phyloP scores from a whole-genome alignment of 2,329 filamentous ascomycete genomes.

The Pochonia chlamydosporia region DNA sequence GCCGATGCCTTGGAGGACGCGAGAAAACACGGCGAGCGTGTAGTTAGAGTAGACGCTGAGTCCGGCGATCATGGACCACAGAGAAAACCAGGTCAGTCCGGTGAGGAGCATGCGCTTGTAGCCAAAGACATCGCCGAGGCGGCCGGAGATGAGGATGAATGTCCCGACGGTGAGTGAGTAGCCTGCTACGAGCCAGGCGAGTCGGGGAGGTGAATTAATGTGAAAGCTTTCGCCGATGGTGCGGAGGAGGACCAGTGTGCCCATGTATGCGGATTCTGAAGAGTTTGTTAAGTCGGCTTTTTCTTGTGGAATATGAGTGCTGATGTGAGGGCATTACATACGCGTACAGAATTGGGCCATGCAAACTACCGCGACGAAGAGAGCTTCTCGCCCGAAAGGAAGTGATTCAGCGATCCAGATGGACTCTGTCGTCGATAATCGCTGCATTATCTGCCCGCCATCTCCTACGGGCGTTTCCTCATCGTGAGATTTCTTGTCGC shows the following conservation, averaged over 20 bases:
- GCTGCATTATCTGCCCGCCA: not conserved
- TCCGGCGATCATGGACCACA: conserved; percentile 47
- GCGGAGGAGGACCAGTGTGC: conserved; percentile 38
- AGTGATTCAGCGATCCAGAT: conserved; percentile 17
- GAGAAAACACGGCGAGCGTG: conserved; percentile 43
- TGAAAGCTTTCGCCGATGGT: conserved; percentile 42
- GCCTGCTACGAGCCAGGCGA: conserved; percentile 52
- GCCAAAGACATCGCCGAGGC: conserved; percentile 53
- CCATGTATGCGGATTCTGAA: conserved; percentile 27
- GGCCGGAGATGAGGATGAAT: conserved; percentile 51
- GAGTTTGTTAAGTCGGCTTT: too few species aligned
- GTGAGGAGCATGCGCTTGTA: conserved; percentile 48
- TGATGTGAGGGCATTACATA: conserved; percentile 8
- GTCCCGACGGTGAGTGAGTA: conserved; percentile 51
- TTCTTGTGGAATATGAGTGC: too few species aligned
- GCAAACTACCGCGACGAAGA: conserved; percentile 38
- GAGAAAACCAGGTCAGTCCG: conserved; percentile 48
- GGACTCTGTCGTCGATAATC: conserved; percentile 6
- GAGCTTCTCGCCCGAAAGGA: conserved; percentile 21
- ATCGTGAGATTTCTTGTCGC: not conserved
- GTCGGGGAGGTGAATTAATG: conserved; percentile 33
- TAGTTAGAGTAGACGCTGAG: conserved; percentile 30
- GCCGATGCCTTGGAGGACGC: conserved; percentile 55
- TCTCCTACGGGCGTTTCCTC: not conserved
- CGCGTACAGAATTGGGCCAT: conserved; percentile 37